Percentiles rank a stretch among this genome's conserved stretches.
Conservation (phyloP, 306 rosid genomes). For the Benincasa hispida region DNA sequence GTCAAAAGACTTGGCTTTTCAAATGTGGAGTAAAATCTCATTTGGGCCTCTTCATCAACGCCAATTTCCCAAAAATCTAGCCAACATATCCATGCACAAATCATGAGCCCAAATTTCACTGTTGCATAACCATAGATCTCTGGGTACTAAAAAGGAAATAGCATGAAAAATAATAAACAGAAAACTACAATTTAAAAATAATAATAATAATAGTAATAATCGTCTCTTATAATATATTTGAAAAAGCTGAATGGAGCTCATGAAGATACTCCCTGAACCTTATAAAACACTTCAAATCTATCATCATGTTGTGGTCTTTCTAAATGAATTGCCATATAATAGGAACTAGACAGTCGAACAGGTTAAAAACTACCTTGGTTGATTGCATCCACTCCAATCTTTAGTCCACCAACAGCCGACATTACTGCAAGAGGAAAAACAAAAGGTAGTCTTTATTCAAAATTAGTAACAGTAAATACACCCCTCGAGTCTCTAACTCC, state of each 20-base stretch:
- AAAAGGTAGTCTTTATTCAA: not conserved
- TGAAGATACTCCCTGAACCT: not conserved
- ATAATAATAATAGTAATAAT: too few species aligned
- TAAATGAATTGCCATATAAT: not conserved
- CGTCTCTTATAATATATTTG: not conserved
- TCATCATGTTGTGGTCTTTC: not conserved
- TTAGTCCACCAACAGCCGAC: slow-evolving; percentile 88
- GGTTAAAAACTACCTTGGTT: slow-evolving; percentile 46
- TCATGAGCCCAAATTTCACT: not conserved
- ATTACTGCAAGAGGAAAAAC: slow-evolving; percentile 44
- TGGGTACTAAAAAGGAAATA: not conserved
- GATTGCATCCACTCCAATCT: slow-evolving; percentile 62
- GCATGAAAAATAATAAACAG: not conserved
- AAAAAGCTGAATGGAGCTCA: not conserved
- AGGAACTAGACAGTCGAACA: slow-evolving; percentile 4
- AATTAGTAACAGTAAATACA: not conserved
- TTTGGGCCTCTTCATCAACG: too few species aligned
- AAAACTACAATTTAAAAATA: not conserved
- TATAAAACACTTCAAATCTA: slow-evolving; percentile 1
- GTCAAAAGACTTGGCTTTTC: too few species aligned
- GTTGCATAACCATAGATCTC: not conserved
- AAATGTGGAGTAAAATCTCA: too few species aligned
- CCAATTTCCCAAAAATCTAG: not conserved
- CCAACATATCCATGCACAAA: not conserved
- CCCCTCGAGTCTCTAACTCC: not conserved